Percentiles rank a stretch among this genome's conserved stretches.
phyloP scores from a whole-genome alignment of 495 filamentous ascomycete species.

The Lophiostoma macrostomum region DNA sequence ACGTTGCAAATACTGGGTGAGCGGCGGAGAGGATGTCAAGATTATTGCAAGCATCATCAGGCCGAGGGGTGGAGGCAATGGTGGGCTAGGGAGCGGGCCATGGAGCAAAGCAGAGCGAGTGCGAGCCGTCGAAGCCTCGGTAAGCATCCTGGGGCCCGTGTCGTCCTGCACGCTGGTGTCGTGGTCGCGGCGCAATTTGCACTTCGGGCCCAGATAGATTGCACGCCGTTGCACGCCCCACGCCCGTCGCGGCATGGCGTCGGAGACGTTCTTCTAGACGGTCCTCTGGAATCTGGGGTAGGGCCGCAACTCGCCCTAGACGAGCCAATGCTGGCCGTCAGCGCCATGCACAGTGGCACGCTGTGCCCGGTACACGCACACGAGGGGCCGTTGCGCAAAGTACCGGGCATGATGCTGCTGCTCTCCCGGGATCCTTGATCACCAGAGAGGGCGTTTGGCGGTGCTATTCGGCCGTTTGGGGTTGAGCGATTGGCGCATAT shows the following conservation, averaged over 20 bases:
- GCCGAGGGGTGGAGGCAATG: neutral
- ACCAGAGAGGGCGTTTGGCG: neutral
- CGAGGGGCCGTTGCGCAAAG: constrained; percentile 2
- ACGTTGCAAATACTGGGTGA: no score
- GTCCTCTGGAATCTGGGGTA: constrained; percentile 27
- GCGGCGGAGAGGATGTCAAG: constrained; percentile 1
- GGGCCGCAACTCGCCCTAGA: constrained; percentile 2
- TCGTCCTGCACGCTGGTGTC: neutral
- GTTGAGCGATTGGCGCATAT: constrained; percentile 1
- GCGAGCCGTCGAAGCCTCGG: neutral
- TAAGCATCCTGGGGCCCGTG: neutral
- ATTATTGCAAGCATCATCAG: neutral
- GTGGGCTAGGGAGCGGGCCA: constrained; percentile 1
- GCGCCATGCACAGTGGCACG: neutral
- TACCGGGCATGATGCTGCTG: constrained; percentile 3
- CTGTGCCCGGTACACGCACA: constrained; percentile 6
- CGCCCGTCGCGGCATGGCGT: constrained; percentile 13
- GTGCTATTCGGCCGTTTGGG: constrained; percentile 1
- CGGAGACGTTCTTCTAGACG: constrained; percentile 12
- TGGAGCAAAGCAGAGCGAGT: neutral
- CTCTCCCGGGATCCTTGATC: constrained; percentile 8
- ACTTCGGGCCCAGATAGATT: constrained; percentile 17
- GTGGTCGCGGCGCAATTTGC: constrained; percentile 15
- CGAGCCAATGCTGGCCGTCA: constrained; percentile 11
- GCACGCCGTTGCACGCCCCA: constrained; percentile 10